These are phyloP conservation scores for Dioszegia aurantiaca DNA, from an alignment of 768 basidiomycete species.

Conservation along the genomic window DNA sequence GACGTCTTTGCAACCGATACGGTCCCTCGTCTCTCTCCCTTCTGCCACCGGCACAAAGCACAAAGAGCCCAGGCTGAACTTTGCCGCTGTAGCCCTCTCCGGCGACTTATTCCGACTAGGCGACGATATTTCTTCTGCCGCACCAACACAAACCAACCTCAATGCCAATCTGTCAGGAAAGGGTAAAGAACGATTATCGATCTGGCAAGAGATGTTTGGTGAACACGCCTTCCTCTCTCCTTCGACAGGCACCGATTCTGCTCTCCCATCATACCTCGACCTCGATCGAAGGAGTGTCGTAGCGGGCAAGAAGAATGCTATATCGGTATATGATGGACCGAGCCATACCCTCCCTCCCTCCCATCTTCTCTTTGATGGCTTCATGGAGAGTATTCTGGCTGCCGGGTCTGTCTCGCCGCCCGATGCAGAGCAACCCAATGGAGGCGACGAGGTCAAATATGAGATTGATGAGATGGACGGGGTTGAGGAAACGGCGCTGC, in stretches of 20 bases:
- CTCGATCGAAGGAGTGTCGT: conserved; percentile 42
- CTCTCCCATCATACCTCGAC: conserved; percentile 24
- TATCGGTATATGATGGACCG: conserved; percentile 64
- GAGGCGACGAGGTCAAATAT: conserved; percentile 35
- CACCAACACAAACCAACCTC: conserved; percentile 6
- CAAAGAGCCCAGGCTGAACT: conserved; percentile 3
- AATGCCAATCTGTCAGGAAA: neutral
- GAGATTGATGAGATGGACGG: conserved; percentile 21
- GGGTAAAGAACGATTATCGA: conserved; percentile 56
- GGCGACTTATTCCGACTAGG: conserved; percentile 51
- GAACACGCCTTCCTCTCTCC: conserved; percentile 61
- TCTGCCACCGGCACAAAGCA: neutral
- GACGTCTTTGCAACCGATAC: conserved; percentile 4
- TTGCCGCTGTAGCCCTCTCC: conserved; percentile 32
- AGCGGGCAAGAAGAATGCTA: conserved; percentile 6
- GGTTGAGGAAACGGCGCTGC: conserved; percentile 12
- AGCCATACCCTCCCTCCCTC: conserved; percentile 75
- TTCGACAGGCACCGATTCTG: neutral
- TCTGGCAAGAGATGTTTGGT: conserved; percentile 91
- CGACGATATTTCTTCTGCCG: conserved; percentile 23
- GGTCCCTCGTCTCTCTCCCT: conserved; percentile 3
- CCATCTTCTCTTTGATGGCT: conserved; percentile 66
- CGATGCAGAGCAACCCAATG: conserved; percentile 3
- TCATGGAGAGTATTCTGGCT: conserved; percentile 57
- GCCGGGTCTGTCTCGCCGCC: neutral